These are phyloP conservation scores for Cercospora sesami DNA, from an alignment of 2,329 filamentous ascomycete genomes.

Conservation along the genomic window DNA sequence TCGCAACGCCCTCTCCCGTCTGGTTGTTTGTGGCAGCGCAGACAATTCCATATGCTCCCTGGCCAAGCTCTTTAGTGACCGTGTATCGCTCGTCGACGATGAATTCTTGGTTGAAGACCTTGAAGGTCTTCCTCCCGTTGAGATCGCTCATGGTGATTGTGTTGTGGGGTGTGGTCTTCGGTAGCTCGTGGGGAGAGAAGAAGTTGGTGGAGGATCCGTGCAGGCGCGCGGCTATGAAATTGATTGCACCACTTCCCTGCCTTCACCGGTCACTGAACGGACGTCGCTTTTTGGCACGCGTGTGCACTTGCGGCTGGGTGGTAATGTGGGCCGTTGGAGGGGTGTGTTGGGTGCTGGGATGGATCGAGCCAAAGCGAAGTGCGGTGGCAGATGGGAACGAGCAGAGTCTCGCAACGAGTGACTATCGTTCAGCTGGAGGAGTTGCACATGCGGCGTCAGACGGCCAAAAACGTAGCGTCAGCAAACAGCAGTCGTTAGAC, in stretches of 20 bases:
- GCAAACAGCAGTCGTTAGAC: no score
- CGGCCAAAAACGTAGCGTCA: no score
- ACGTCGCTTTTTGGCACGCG: neutral
- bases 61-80: conserved; percentile 96
- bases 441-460: no score
- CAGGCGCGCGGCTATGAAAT: conserved; percentile 8
- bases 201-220: neutral
- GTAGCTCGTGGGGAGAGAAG: neutral
- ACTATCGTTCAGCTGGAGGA: no score
- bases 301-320: neutral
- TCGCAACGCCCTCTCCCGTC: conserved; percentile 89
- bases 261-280: conserved; percentile 1
- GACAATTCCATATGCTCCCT: conserved; percentile 98
- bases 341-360: no score
- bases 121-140: conserved; percentile 84
- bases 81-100: conserved; percentile 97
- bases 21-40: conserved; percentile 92
- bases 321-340: no score
- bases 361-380: no score
- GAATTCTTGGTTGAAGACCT: conserved; percentile 99
- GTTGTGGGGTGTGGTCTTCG: neutral
- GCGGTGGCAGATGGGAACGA: no score
- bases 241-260: neutral
- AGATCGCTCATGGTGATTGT: conserved; percentile 57
- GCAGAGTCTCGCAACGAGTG: no score